Evolutionary conservation across 2,329 filamentous ascomycete species (phyloP).

Genomic region (Penicillium sp.): DNA sequence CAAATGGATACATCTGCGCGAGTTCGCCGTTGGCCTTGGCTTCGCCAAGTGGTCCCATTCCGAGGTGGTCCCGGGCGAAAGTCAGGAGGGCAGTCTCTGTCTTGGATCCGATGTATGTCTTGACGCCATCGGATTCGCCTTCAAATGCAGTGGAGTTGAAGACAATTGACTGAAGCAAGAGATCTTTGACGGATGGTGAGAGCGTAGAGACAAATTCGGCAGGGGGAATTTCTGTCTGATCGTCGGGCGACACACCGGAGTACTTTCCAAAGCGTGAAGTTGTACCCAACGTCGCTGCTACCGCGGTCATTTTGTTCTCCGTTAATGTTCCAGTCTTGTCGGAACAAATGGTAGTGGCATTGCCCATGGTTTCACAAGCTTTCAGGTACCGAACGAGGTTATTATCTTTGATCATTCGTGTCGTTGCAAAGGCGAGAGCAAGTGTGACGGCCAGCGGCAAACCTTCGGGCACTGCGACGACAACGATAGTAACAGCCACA

Average conservation of each 20-base stretch:
- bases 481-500: slow-evolving; percentile 60
- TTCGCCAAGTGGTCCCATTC: slow-evolving; percentile 62
- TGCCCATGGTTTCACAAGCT: slow-evolving; percentile 66
- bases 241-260: slow-evolving; percentile 29
- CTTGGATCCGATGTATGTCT: slow-evolving; percentile 71
- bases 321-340: slow-evolving; percentile 69
- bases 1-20: slow-evolving; percentile 58
- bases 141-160: slow-evolving; percentile 73
- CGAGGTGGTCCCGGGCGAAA: slow-evolving; percentile 67
- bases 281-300: slow-evolving; percentile 58
- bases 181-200: slow-evolving; percentile 53
- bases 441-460: slow-evolving; percentile 63
- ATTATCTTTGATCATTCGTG: slow-evolving; percentile 64
- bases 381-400: slow-evolving; percentile 62
- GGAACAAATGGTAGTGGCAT: slow-evolving; percentile 65
- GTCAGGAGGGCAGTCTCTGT: slow-evolving; percentile 75
- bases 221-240: slow-evolving; percentile 52
- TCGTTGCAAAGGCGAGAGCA: slow-evolving; percentile 64
- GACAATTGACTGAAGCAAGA: slow-evolving; percentile 65
- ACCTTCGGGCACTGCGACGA: slow-evolving; percentile 63
- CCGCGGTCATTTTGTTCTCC: slow-evolving; percentile 64
- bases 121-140: slow-evolving; percentile 61
- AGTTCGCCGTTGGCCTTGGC: slow-evolving; percentile 65
- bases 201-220: slow-evolving; percentile 58
- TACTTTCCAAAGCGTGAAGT: slow-evolving; percentile 48